Evolutionary conservation across 257 asterid genomes (phyloP), one percentile per base, ranked within the genome.

Genomic region (Ajuga chamaepitys): DNA sequence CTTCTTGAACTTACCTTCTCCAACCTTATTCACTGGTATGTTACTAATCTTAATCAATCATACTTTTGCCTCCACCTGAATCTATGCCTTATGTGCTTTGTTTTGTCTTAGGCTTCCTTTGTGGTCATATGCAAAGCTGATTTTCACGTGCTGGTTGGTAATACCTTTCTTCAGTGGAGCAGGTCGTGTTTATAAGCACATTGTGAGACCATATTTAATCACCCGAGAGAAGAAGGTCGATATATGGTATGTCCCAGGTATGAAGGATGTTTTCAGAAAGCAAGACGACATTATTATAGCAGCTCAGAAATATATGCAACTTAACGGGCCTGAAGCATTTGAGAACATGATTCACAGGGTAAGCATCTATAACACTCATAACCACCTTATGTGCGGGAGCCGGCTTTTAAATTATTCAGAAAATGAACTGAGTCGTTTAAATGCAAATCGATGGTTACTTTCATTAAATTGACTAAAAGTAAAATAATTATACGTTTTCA

Each of bases 81-180:
- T n/a, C n/a, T n/a, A n/a, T n/a, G n/a, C n/a, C n/a, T n/a, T n/a
- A n/a, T n/a, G n/a, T n/a, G n/a, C n/a, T n/a, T n/a, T n/a, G n/a
- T n/a, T n/a, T 32, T 4, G 50, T 34, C 14, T 28, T 32, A 93
- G 97, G 97, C 72, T 93, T 48, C 96, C 99, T 7, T 75, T 93
- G 70, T 93, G 99, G 99, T 77, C 95, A 22, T 93, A 93, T 51
- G 83, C 80, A 41, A 93, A 83, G 83, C 82, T 89, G 76, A 81
- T 93, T 11, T 77, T 85, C 44, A 93, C 94, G 47, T 86, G 97
- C 84, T 87, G 99, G 99, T 78, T 93, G 71, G 98, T 92, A 53
- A 85, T 92, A 63, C 98, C 98, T 2, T 87, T 85, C 82, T 92
- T 92, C 84, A 85, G 82, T 56, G 99, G 97, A 62, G 96, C 99